Evolutionary conservation across 2,329 filamentous ascomycete species (phyloP).

Genomic region (Venturiaceae sp.): DNA sequence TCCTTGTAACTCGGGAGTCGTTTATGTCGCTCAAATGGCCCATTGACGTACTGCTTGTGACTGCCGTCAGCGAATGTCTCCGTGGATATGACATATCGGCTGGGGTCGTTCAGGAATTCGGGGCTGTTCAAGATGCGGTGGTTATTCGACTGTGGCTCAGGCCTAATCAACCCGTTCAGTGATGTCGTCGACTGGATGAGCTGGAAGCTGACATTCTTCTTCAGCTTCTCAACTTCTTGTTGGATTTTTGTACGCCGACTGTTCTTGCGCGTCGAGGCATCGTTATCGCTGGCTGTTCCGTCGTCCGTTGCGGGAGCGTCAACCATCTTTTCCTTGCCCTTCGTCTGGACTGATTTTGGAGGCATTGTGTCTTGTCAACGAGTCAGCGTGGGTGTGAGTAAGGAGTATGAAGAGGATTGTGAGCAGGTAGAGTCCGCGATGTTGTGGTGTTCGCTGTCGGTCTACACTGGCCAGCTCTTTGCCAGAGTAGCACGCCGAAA

Average conservation of each 20-base stretch:
- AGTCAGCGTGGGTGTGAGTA: neutral
- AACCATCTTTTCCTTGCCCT: neutral
- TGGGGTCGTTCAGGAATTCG: neutral
- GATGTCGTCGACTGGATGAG: too few species aligned
- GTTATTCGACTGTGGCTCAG: neutral
- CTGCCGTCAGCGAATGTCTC: neutral
- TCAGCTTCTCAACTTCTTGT: neutral
- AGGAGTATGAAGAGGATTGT: neutral
- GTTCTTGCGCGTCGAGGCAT: neutral
- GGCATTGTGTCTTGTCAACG: neutral
- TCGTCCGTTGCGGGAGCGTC: neutral
- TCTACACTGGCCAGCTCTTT: neutral
- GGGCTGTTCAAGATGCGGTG: neutral
- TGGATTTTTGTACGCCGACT: neutral
- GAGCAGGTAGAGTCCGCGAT: neutral
- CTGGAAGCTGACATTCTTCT: neutral
- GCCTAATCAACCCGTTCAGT: too few species aligned
- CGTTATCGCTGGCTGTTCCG: neutral
- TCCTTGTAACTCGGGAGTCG: neutral
- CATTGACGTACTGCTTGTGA: neutral
- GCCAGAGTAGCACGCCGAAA: neutral
- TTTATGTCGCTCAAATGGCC: neutral
- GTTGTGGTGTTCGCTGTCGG: too few species aligned
- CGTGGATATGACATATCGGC: neutral
- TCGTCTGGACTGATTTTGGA: neutral